Evolutionary conservation across 768 basidiomycete genomes (phyloP), one percentile per base, ranked within the genome.

Genomic region (Mycena albidolilacea): DNA sequence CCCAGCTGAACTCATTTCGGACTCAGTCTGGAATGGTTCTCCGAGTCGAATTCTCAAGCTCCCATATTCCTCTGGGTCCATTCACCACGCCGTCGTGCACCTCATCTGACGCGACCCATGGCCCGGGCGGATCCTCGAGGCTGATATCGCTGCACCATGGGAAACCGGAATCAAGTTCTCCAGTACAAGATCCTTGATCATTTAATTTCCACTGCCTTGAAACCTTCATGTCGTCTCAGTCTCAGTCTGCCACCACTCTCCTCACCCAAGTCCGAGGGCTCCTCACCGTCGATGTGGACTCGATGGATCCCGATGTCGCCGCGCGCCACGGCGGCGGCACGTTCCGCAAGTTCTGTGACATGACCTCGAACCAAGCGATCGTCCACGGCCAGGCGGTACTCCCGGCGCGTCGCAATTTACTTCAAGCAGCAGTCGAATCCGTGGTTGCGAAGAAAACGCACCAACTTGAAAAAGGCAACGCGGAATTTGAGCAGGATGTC

Each of bases 331-430:
- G 30, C 30, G 30, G 30, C 30, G 30, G 81, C 23, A 64, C 67
- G 48, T 61, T 58, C 14, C 39, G 62, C 15, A 77, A 74, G 23
- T 87, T 88, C 80, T 78, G 75, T 64, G 84, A 87, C 75, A 88
- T 87, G 86, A 88, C 86, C 39, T 88, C 87, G 12, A 89, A 88
- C 67, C 87, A 88, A 75, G 86, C 84, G 19, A 84, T 88, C 69
- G 84, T 83, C 11, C 80, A 83, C 75, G 74, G 76, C 43, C 80
- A 87, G 60, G 81, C 82, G 7, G 76, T 69, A 12, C 78, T 79
- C 41, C 79, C 82, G 4, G 84, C 84, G 39, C 80, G 82, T 44
- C 75, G 65, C 0, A 67, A 76, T 19, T 70, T 86, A 21, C 76
- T 86, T 58, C 72, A 80, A 21, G 73, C 78, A 12, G 85, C 86